Percentiles rank a stretch among this genome's conserved stretches.
These are phyloP conservation scores for Phoma sp. DNA, from an alignment of 2,329 filamentous ascomycete genomes.

Conservation along the genomic window DNA sequence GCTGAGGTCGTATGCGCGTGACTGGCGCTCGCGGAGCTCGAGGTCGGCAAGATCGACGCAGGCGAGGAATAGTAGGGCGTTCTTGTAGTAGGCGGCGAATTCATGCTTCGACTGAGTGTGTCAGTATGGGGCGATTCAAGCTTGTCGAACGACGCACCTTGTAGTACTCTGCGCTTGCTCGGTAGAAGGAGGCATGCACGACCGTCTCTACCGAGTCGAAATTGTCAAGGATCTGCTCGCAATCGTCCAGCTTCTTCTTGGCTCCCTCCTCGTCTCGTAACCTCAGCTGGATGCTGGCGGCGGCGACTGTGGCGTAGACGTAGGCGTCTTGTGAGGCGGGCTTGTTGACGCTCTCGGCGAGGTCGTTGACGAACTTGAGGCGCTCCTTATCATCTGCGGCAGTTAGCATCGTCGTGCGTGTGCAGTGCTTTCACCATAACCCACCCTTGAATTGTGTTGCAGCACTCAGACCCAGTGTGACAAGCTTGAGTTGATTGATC, in stretches of 20 bases:
- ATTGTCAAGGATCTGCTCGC: conserved; percentile 84
- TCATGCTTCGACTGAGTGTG: conserved; percentile 71
- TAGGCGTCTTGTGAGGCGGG: conserved; percentile 93
- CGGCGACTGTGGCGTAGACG: conserved; percentile 90
- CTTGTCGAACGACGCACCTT: conserved; percentile 58
- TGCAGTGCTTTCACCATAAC: background rate
- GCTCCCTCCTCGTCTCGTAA: conserved; percentile 81
- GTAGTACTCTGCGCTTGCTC: conserved; percentile 93
- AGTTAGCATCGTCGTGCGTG: conserved; percentile 28
- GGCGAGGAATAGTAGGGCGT: conserved; percentile 94
- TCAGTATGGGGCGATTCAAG: background rate
- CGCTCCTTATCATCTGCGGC: conserved; percentile 80
- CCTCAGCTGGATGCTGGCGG: conserved; percentile 84
- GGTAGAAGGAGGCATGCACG: conserved; percentile 96
- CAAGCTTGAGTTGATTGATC: conserved; percentile 98
- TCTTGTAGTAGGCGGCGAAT: conserved; percentile 96
- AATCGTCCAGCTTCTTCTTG: conserved; percentile 83
- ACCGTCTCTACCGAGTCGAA: conserved; percentile 96
- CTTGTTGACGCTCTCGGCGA: conserved; percentile 88
- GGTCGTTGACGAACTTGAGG: conserved; percentile 80
- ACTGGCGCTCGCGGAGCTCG: conserved; percentile 74
- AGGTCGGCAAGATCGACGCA: conserved; percentile 86
- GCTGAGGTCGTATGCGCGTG: conserved; percentile 88
- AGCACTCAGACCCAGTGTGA: conserved; percentile 85
- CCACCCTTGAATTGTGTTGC: conserved; percentile 82